Base-by-base conservation (phyloP, 768 basidiomycete species). In the Kwoniella shandongensis region DNA sequence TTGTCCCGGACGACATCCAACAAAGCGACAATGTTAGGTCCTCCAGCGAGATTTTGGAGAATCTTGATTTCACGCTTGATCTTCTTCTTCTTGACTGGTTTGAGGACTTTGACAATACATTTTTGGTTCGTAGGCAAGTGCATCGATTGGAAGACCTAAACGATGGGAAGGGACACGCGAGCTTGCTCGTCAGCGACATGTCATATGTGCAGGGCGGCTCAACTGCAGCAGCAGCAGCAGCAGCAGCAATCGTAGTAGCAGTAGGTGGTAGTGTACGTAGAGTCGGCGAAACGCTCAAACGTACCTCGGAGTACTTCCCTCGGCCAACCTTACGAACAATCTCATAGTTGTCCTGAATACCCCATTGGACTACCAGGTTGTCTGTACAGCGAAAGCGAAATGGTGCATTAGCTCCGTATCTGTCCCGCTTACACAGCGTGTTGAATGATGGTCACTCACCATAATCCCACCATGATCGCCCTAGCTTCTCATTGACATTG, bases 61-160 rank as follows among this genome's bases (percentile, higher is more conserved):
- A 98, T 94, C 81, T 97, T 97, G 77, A 98, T 96, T 80, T 98
- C 94, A 62, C 94, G 84, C 80, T 97, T 97, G 79, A 97, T 97
- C 80, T 98, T 98, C 85, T 98, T 98, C 85, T 98, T 97, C 83
- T 98, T 98, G 38, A 98, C 93, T 0, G 94, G 94, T 78, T 98
- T 98, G 66, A 98, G 82, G 29, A 98, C 94, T 78, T 98, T 98
- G 80, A 98, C 92, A 78, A 94, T 94, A 77, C 91, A 93, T 79
- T 93, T 93, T n/a, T 69, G 57, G 42, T 72, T 73, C 26, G 67
- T 66, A 20, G 75, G 67, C 26, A 79, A 78, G 75, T 93, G 89
- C 71, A 94, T 85, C 6, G 92, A 92, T 78, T 94, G 91, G 67
- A 94, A 94, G 3, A 78, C 77, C 75, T 77, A n/a, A n/a, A n/a